phyloP scores from a whole-genome alignment of 257 asterid species.

The Eustoma russellianum region DNA sequence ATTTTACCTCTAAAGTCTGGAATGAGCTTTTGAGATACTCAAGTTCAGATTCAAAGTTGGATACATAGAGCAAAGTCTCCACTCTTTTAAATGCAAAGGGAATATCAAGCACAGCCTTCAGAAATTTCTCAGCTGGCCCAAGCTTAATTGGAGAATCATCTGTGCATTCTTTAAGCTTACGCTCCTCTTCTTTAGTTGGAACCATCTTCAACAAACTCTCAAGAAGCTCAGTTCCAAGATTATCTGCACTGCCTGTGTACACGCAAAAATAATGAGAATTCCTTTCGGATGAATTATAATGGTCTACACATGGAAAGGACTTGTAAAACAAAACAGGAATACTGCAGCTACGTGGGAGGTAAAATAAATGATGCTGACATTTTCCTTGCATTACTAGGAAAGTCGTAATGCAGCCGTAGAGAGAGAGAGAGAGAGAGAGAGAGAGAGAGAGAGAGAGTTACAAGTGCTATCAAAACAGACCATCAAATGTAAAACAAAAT shows the following conservation, averaged over 20 bases:
- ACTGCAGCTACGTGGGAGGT: too few relatives aligned
- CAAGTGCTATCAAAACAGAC: too few relatives aligned
- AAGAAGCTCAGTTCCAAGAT: constrained; percentile 78
- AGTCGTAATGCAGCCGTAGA: too few relatives aligned
- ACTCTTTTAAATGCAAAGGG: constrained; percentile 87
- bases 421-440: too few relatives aligned
- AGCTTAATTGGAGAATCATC: constrained; percentile 71
- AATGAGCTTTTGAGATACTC: constrained; percentile 84
- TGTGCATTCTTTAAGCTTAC: constrained; percentile 58
- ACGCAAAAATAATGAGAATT: constrained; percentile 9
- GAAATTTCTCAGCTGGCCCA: constrained; percentile 81
- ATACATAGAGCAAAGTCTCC: constrained; percentile 68
- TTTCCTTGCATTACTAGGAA: too few relatives aligned
- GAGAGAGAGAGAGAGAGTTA: too few relatives aligned
- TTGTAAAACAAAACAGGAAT: too few relatives aligned
- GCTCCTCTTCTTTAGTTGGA: constrained; percentile 88
- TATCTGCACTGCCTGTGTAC: constrained; percentile 67
- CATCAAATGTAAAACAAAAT: too few relatives aligned
- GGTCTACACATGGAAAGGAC: neutral
- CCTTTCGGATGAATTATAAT: neutral
- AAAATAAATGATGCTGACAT: too few relatives aligned
- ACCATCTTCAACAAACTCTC: constrained; percentile 94
- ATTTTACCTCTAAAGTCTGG: constrained; percentile 85
- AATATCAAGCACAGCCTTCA: constrained; percentile 69
- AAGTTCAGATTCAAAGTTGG: constrained; percentile 73